Base-by-base conservation (phyloP, 108 stramenopile genomes). In the Stephanodiscus triporus region DNA sequence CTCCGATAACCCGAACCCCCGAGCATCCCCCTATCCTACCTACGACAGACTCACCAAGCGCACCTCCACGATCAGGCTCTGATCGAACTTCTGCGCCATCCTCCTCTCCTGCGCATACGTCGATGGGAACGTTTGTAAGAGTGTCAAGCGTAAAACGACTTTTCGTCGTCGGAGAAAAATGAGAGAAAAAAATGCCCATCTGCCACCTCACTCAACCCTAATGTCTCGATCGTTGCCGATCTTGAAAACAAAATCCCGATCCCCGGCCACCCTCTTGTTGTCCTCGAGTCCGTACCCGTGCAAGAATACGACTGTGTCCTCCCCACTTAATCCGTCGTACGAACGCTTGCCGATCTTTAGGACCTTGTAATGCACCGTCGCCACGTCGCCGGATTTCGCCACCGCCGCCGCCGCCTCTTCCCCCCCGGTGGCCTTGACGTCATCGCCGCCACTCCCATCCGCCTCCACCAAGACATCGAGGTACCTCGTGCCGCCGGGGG, bases 71-170 rank as follows among this genome's bases (percentile, higher is more conserved):
- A 95, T 95, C 48, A 95, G 68, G 58, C 77, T 80, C 78, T 95
- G 95, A 75, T 95, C 95, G 70, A 95, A 95, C 37, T 92, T 78
- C 66, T 95, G 95, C 11, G 91, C 95, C 90, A 95, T 90, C 40
- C 95, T 76, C 58, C 95, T 76, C 56, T 92, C 90, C 72, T 93
- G 81, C 10, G 87, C 95, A 73, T 90, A 95, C 14, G 86, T 78
- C 4, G 68, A 49, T 10, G 95, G 95, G 67, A 95, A 95, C 13
- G 95, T 32, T 61, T 89, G 67, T 95, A n/a, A n/a, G n/a, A n/a
- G n/a, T n/a, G n/a, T n/a, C n/a, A n/a, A n/a, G n/a, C n/a, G n/a
- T n/a, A n/a, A n/a, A n/a, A n/a, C n/a, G n/a, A n/a, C n/a, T n/a
- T n/a, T n/a, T n/a, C 32, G 5, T 34, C 32, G 32, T 34, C 32